phyloP scores from a whole-genome alignment of 148 eudicot genomes.

The Pouteria glomerata region DNA sequence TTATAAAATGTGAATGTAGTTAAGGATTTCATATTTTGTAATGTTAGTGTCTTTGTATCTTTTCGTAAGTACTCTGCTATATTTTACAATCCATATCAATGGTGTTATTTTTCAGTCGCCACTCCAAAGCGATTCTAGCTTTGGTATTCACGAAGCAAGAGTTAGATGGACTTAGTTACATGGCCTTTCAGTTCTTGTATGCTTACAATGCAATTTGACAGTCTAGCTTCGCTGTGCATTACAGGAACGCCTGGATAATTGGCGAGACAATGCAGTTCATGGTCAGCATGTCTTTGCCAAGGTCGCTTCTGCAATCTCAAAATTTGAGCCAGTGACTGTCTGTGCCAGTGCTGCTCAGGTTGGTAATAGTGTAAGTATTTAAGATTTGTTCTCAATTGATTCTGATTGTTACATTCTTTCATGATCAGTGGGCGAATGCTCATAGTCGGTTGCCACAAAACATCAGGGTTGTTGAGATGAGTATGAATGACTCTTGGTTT shows the following conservation, averaged over 20 bases:
- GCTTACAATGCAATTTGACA: neutral
- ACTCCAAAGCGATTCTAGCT: neutral
- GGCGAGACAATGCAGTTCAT: slow-evolving; percentile 67
- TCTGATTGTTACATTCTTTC: slow-evolving; percentile 5
- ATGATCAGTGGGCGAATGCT: slow-evolving; percentile 73
- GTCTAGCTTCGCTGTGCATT: slow-evolving; percentile 2
- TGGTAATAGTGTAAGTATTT: slow-evolving; percentile 3
- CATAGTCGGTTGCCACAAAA: slow-evolving; percentile 59
- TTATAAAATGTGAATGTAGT: neutral
- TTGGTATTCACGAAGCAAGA: neutral
- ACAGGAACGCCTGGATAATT: slow-evolving; percentile 90
- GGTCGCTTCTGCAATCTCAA: slow-evolving; percentile 82
- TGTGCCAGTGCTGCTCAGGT: slow-evolving; percentile 89
- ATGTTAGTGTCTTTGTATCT: neutral
- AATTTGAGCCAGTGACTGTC: slow-evolving; percentile 83
- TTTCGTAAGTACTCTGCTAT: neutral
- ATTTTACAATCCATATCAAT: neutral
- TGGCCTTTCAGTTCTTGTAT: neutral
- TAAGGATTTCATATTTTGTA: neutral
- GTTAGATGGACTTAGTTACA: neutral
- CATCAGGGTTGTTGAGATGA: slow-evolving; percentile 88
- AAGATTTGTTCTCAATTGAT: neutral
- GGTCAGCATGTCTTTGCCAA: slow-evolving; percentile 60
- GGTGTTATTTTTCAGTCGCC: neutral
- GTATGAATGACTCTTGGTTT: slow-evolving; percentile 95